Base-by-base conservation (phyloP, 2,329 filamentous ascomycete genomes). In the Phialocephala subalpina region DNA sequence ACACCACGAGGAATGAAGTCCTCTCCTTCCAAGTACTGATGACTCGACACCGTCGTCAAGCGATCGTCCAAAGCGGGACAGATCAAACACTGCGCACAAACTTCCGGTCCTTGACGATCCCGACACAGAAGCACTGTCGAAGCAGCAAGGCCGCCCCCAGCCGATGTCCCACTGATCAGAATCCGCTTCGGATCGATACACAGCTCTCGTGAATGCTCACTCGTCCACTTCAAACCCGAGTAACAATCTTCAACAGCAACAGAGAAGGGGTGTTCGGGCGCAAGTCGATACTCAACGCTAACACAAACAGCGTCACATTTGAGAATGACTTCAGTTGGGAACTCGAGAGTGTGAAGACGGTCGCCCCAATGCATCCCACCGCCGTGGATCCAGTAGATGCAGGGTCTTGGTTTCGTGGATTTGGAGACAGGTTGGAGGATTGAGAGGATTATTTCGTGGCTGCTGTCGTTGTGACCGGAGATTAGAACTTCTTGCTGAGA, bases 401-500 rank as follows among this genome's bases (percentile, higher is more conserved):
- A 58, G 3, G 57, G 57, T 8, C 36, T 36, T 58, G 36, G 36
- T 11, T 42, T 45, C 16, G 36, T 29, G 6, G 57, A 18, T 29
- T 58, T 20, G 18, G 38, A 27, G n/a, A n/a, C 5, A 3, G 6
- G 57, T 22, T 58, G 38, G 22, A 58, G 57, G n/a, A 58, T 27
- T 16, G 57, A 58, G 35, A 58, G 57, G 40, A 45, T 27, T 8
- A 58, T 58, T 42, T 58, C 35, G 36, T 45, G 57, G 25, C 29
- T 42, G 57, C 36, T 58, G 36, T n/a, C 36, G 25, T 58, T 36
- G 20, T 42, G 36, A 14, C 35, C 25, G 16, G 57, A 20, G 9
- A 58, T 45, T 58, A 2, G n/a, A 35, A 58, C n/a, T 58, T 58
- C 36, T 58, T 16, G 25, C 18, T 58, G 57, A 58, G 36, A 58